Base-by-base conservation (phyloP, 129 eudicot genomes). In the Artemisia tridentata region DNA sequence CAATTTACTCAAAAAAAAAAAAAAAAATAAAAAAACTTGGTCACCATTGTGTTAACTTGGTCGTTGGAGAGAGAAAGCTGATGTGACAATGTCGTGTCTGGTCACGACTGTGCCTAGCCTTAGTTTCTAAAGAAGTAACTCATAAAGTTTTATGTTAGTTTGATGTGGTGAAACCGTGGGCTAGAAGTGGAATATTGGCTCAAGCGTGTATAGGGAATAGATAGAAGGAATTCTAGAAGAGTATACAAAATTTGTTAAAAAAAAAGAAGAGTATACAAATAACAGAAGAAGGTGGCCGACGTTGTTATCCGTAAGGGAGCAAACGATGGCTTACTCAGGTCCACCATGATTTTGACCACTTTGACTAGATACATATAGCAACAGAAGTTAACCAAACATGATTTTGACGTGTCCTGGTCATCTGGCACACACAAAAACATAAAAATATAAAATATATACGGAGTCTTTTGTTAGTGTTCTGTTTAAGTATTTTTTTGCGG, bases 331-430 rank as follows among this genome's bases (percentile, higher is more conserved):
- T 21, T 64, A 74, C 78, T 45, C 46, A 1, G 78, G 50, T 57
- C 79, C 74, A 75, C 79, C 68, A 56, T 69, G 59, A 46, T 61
- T 38, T 29, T 27, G 77, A 62, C 69, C 2, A 14, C 18, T 49
- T 67, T 67, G 74, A 75, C 79, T 60, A 65, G 12, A 29, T 65
- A 54, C 56, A 46, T 13, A 53, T 27, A 64, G 17, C 11, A 47
- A 64, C 65, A 34, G 7, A 64, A 63, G 6, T 63, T 73, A 19
- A 38, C 65, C 45, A 25, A 62, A 53, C 65, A 20, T 56, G 52
- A 16, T 63, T 62, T 63, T 52, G 13, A 74, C 17, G 13, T 53
- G 56, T 74, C 65, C 21, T 38, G 34, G 7, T 52, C 16, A 53
- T 23, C 20, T 68, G n/a, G n/a, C 14, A 10, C 53, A 5, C 38